Evolutionary conservation across 257 asterid species (phyloP), one percentile per base, ranked within the genome.

Genomic region (Salvia hispanica): DNA sequence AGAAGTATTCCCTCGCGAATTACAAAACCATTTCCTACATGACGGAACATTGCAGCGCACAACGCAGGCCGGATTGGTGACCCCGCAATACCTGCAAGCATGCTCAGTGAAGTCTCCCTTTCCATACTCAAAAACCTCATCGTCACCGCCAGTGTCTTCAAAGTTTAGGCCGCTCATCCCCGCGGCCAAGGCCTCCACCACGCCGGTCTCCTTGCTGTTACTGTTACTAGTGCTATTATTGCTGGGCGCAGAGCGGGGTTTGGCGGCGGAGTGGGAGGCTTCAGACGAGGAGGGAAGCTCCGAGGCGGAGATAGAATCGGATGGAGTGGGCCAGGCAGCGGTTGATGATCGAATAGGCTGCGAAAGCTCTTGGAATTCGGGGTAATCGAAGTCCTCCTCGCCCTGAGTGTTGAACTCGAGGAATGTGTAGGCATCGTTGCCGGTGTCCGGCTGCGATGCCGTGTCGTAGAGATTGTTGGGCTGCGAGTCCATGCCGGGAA

Each of bases 21-120:
- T 94, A 75, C 99, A 94, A 72, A 94, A 91, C 99, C 97, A 94
- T 43, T 91, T 91, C 76, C 99, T 81, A 78, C 99, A 94, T 0
- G 96, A 86, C 0, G 99, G 97, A 56, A 94, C 95, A 70, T 94
- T 94, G 76, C 99, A 94, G 74, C 99, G 77, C 25, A 82, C 97
- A 16, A 94, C 99, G 59, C 97, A 91, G 0, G 97, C 96, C 3
- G 99, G 99, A 80, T 94, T 94, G 3, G 97, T 54, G 60, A 94
- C 92, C 39, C 99, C 96, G 43, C 97, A 94, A 70, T 94, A 94
- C 82, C 83, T 81, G 79, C 99, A 94, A 60, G 96, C 96, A 70
- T 91, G 95, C 83, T 94, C 96, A 5, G 84, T 71, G 72, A 88
- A 91, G 80, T 91, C 93, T 14, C 96, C 97, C 72, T 91, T 88